Evolutionary conservation across 2,329 filamentous ascomycete species (phyloP).

Genomic region (Verticillium albo-atrum): DNA sequence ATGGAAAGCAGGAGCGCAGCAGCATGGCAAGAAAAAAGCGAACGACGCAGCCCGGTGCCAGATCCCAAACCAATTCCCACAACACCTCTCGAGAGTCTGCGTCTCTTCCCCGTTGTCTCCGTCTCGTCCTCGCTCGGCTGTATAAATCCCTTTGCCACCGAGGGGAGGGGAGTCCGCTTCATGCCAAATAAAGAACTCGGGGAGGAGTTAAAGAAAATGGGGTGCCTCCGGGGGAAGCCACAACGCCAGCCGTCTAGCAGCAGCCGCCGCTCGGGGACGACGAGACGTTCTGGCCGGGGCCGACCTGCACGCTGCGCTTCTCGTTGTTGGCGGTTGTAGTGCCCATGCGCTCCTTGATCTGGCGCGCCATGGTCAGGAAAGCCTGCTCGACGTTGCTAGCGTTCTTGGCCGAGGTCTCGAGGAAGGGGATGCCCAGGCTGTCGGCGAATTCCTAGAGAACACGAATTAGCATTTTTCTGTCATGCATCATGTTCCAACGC

Average conservation of each 20-base stretch:
- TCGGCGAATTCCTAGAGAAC: conserved; percentile 85
- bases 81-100: conserved; percentile 9
- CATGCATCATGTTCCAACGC: too few relatives aligned
- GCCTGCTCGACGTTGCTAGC: conserved; percentile 99
- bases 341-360: conserved; percentile 99
- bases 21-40: conserved; percentile 6
- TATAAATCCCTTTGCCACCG: neutral
- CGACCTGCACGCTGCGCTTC: conserved; percentile 96
- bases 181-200: neutral
- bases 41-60: conserved; percentile 10
- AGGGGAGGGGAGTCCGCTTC: neutral
- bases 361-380: conserved; percentile 98
- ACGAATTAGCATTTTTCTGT: conserved; percentile 1
- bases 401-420: conserved; percentile 99
- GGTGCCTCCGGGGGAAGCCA: neutral
- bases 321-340: conserved; percentile 94
- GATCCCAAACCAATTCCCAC: conserved; percentile 8
- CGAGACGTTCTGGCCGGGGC: conserved; percentile 90
- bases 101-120: neutral
- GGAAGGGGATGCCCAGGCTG: conserved; percentile 97
- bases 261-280: conserved; percentile 80
- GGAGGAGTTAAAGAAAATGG: neutral
- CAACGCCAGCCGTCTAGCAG: conserved; percentile 59
- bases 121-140: neutral
- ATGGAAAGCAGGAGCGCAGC: conserved; percentile 1